phyloP scores from a whole-genome alignment of 2,329 filamentous ascomycete species.

The Aspergillus versicolor region DNA sequence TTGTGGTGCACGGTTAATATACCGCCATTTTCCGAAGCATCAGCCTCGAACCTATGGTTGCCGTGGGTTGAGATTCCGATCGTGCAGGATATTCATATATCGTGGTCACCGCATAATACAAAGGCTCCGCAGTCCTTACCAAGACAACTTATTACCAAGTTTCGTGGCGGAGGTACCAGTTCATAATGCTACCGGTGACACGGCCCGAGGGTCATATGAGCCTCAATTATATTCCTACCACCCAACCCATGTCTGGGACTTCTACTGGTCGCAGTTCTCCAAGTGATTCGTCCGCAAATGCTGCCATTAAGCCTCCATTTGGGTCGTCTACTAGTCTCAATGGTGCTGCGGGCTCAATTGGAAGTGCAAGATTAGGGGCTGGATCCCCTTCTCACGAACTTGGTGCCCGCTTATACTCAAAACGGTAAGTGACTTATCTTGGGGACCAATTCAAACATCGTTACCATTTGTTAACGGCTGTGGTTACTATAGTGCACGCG shows the following conservation, averaged over 20 bases:
- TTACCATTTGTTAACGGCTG: slow-evolving; percentile 10
- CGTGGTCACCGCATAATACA: slow-evolving; percentile 2
- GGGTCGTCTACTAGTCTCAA: slow-evolving; percentile 65
- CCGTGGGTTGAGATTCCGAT: slow-evolving; percentile 18
- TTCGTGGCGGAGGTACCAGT: slow-evolving; percentile 55
- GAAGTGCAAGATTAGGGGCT: slow-evolving; percentile 72
- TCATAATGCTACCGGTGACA: slow-evolving; percentile 83
- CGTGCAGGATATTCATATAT: slow-evolving; percentile 19
- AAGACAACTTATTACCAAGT: slow-evolving; percentile 11
- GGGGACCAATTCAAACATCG: background rate
- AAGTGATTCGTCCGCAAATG: slow-evolving; percentile 67
- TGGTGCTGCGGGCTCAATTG: slow-evolving; percentile 50
- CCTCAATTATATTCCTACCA: slow-evolving; percentile 73
- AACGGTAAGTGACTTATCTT: slow-evolving; percentile 65
- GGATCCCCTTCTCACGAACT: slow-evolving; percentile 96
- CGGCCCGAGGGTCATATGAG: slow-evolving; percentile 81
- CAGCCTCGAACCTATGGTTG: slow-evolving; percentile 20
- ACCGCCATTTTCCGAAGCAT: background rate
- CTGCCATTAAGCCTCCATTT: slow-evolving; percentile 69
- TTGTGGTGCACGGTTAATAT: background rate
- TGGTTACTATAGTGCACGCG: slow-evolving; percentile 68
- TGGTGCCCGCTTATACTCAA: slow-evolving; percentile 78
- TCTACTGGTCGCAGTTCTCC: slow-evolving; percentile 79
- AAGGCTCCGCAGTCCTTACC: slow-evolving; percentile 4
- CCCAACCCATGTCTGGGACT: slow-evolving; percentile 71